A percentile compares a stretch with the other conserved stretches of the same genome.
These are phyloP conservation scores for Lepidium africanum DNA, from an alignment of 345 rosid genomes.

Conservation along the genomic window DNA sequence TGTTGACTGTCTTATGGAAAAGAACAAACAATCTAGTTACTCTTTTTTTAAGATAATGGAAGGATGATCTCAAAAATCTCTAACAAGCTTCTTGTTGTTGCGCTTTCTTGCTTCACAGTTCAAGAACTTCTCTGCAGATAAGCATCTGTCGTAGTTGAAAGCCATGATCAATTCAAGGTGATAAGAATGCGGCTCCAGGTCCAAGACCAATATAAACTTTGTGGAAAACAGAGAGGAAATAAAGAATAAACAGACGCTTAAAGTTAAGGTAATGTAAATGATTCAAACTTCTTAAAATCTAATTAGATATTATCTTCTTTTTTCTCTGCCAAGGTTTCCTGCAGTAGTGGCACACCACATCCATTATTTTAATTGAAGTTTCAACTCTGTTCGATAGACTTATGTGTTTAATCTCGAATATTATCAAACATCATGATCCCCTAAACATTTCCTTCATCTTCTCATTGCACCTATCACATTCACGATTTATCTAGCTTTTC, in stretches of 20 bases:
- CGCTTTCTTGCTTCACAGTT: not conserved
- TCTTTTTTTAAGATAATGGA: not conserved
- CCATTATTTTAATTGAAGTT: slow-evolving; percentile 19
- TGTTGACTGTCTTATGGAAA: not conserved
- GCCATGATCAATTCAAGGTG: not conserved
- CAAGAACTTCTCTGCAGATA: not conserved
- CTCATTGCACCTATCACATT: not conserved
- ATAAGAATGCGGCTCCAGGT: not conserved
- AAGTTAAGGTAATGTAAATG: slow-evolving; percentile 5
- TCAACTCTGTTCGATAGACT: slow-evolving; percentile 21
- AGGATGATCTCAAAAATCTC: not conserved
- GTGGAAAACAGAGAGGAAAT: not conserved
- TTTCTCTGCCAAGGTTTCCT: slow-evolving; percentile 5
- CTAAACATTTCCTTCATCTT: not conserved
- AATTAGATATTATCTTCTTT: slow-evolving; percentile 7
- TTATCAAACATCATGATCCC: slow-evolving; percentile 10
- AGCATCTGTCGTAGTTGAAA: not conserved
- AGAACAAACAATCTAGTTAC: not conserved
- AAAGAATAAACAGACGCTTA: not conserved
- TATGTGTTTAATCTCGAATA: not conserved
- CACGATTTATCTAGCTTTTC: not conserved
- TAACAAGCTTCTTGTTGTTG: not conserved
- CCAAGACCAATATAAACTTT: not conserved
- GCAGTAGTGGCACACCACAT: slow-evolving; percentile 28
- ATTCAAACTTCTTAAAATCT: slow-evolving; percentile 12